Base-by-base conservation (phyloP, 371 early-diverging fungal genomes). In the Mucor ambiguus region DNA sequence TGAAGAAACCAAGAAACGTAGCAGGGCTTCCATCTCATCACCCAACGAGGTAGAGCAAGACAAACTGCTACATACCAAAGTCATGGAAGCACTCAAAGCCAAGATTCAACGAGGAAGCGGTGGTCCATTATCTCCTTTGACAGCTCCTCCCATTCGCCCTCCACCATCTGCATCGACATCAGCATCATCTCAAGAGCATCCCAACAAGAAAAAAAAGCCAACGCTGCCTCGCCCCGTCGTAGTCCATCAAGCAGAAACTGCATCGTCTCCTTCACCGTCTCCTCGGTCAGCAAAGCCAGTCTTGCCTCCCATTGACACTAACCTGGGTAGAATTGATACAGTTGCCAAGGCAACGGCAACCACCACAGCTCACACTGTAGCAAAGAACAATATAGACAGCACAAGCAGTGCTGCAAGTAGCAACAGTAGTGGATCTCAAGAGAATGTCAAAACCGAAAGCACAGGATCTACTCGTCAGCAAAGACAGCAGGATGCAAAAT, bases 61-160 rank as follows among this genome's bases (percentile, higher is more conserved):
- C 22, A 69, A 73, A 22, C 16, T 72, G 52, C 72, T 71, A 3
- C 79, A 74, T 49, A 68, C 70, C 43, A 70, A 71, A 67, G 78
- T 78, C 9, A 78, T 75, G 76, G 75, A 75, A 55, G 78, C 78
- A 16, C 64, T 78, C 24, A 75, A 75, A 49, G 76, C 78, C 2
- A 75, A 78, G 52, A 69, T 75, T 54, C 75, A 75, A 48, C 48
- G 78, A 61, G 58, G 70, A 11, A 61, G 18, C 38, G 54, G 61
- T 3, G 67, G 61, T 0, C 61, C 61, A 28, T 63, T 62, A 26
- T 63, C 71, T 8, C 71, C 71, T 4, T 44, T 70, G 32, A 37
- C 70, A 3, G 32, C 66, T n/a, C 32, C 66, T 26, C 61, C 67
- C 18, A 28, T 49, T 8, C 10, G 56, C 1, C 20, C 26, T 7